Percentiles rank a stretch among this genome's conserved stretches.
These are phyloP conservation scores for Xylaria hypoxylon DNA, from an alignment of 2,329 filamentous ascomycete species.

Conservation along the genomic window DNA sequence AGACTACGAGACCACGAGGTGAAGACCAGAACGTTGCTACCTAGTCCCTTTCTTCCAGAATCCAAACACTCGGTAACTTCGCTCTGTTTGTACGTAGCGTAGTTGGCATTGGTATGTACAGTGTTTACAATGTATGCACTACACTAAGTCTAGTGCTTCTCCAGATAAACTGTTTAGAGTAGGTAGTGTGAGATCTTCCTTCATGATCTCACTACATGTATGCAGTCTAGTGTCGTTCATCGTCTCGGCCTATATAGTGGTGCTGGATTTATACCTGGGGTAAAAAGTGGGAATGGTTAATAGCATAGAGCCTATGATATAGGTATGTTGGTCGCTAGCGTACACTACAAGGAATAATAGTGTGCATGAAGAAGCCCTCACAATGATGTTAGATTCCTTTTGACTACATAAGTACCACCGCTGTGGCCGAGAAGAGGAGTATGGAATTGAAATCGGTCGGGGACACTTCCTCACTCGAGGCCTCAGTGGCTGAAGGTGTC, in stretches of 20 bases:
- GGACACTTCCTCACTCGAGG: conserved; percentile 16
- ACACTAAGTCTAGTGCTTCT: too few relatives aligned
- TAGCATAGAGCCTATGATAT: background rate
- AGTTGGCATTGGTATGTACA: background rate
- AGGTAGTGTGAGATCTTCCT: conserved; percentile 9
- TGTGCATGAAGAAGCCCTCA: background rate
- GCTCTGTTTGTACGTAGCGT: background rate
- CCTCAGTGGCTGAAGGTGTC: conserved; percentile 19
- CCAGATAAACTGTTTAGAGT: background rate
- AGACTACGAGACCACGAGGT: conserved; percentile 29
- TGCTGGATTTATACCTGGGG: conserved; percentile 10
- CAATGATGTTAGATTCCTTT: background rate
- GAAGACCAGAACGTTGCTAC: conserved; percentile 1
- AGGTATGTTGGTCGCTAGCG: background rate
- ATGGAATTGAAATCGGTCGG: conserved; percentile 8
- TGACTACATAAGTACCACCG: too few relatives aligned
- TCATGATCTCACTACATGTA: conserved; percentile 1
- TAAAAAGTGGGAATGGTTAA: conserved; percentile 24
- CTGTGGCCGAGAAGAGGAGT: conserved; percentile 12
- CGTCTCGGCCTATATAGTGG: background rate
- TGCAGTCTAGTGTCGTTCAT: background rate
- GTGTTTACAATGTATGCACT: background rate
- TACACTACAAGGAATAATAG: background rate
- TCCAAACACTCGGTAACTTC: conserved; percentile 32
- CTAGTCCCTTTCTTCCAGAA: conserved; percentile 28